Evolutionary conservation across 2,329 filamentous ascomycete genomes (phyloP).

Genomic region (Clarireedia sp.): DNA sequence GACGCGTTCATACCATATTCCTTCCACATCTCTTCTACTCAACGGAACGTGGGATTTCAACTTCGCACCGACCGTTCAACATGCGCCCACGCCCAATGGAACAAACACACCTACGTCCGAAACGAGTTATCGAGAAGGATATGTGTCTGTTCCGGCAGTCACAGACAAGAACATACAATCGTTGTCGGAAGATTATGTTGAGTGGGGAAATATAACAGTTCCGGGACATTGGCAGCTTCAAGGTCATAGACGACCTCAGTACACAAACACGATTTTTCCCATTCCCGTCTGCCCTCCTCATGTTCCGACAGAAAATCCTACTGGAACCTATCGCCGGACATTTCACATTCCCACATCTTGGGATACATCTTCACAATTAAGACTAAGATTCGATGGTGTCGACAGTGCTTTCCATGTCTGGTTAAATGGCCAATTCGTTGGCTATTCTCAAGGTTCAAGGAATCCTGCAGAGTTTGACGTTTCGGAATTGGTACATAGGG

Average conservation of each 20-base stretch:
- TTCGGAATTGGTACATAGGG: conserved; percentile 39
- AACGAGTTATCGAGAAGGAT: not conserved
- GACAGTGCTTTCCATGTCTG: conserved; percentile 65
- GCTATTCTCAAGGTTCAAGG: conserved; percentile 60
- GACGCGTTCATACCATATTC: conserved; percentile 45
- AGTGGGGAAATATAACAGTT: conserved; percentile 40
- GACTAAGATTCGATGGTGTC: conserved; percentile 63
- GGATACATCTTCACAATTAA: conserved; percentile 40
- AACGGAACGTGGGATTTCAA: conserved; percentile 53
- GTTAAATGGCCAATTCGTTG: conserved; percentile 55
- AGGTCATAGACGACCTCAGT: conserved; percentile 54
- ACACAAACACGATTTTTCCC: conserved; percentile 60
- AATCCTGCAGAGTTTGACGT: conserved; percentile 66
- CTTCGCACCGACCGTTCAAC: conserved; percentile 37
- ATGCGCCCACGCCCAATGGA: conserved; percentile 32
- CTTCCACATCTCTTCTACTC: conserved; percentile 40
- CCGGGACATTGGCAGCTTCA: conserved; percentile 65
- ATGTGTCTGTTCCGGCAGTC: not conserved
- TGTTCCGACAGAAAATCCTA: conserved; percentile 45
- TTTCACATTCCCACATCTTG: conserved; percentile 40
- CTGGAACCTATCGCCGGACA: conserved; percentile 42
- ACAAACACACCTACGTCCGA: not conserved
- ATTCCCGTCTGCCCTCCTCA: conserved; percentile 58
- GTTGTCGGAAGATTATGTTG: not conserved
- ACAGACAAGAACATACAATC: not conserved